Conservation (phyloP, 2,329 filamentous ascomycete genomes). For the Fusarium keratoplasticum region DNA sequence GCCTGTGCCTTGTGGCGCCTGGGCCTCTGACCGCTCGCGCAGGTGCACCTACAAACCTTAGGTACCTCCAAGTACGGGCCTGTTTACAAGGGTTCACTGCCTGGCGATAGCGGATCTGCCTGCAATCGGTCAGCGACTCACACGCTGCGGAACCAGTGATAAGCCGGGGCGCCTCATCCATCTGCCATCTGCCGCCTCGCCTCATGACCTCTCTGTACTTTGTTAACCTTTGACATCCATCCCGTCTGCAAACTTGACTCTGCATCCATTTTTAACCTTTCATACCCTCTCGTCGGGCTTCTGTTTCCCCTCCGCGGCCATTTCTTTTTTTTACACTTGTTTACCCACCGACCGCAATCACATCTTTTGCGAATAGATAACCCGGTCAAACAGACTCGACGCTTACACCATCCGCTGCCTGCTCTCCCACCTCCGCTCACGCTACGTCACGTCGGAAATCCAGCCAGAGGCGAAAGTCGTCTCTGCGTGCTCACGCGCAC, state of each 20-base stretch:
- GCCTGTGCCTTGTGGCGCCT: conserved; percentile 40
- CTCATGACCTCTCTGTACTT: conserved; percentile 42
- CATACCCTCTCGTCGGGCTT: conserved; percentile 9
- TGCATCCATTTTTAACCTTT: conserved; percentile 33
- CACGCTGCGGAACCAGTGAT: conserved; percentile 36
- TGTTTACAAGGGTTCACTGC: conserved; percentile 33
- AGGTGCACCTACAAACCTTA: not conserved
- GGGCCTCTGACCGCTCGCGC: conserved; percentile 39
- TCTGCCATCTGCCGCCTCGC: conserved; percentile 41
- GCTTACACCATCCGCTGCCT: conserved; percentile 33
- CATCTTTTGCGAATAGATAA: conserved; percentile 7
- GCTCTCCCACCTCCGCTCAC: conserved; percentile 21
- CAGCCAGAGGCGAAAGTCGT: conserved; percentile 12
- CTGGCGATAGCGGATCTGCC: conserved; percentile 36
- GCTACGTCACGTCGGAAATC: conserved; percentile 40
- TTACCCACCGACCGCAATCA: not conserved
- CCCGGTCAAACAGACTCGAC: conserved; percentile 19
- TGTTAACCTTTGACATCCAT: conserved; percentile 22
- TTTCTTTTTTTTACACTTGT: conserved; percentile 7
- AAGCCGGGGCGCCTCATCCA: conserved; percentile 39
- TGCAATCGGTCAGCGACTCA: conserved; percentile 44
- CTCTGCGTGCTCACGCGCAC: conserved; percentile 31
- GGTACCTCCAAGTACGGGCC: conserved; percentile 16
- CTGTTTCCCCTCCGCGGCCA: conserved; percentile 13
- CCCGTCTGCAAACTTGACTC: conserved; percentile 28